Evolutionary conservation across 2,329 filamentous ascomycete genomes (phyloP).

Genomic region (Xylariaceae sp.): DNA sequence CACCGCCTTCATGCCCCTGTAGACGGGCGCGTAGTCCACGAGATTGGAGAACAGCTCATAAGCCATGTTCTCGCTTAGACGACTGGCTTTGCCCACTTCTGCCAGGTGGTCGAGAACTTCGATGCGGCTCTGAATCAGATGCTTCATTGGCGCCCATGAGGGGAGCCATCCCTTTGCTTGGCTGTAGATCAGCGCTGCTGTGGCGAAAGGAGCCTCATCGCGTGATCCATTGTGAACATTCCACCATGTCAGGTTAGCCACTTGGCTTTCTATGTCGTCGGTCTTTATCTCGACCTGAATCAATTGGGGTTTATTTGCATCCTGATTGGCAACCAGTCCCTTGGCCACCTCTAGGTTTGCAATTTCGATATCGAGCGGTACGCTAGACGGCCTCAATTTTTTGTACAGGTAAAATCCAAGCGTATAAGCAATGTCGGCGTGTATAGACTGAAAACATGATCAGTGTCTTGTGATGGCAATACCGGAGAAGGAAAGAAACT

Average conservation of each 20-base stretch:
- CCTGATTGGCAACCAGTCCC: not conserved
- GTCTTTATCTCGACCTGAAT: not conserved
- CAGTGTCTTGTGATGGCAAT: not conserved
- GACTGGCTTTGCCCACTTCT: not conserved
- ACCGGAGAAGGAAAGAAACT: conserved; percentile 15
- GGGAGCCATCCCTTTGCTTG: not conserved
- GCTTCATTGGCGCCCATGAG: not conserved
- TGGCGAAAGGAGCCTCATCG: not conserved
- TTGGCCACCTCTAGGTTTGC: not conserved
- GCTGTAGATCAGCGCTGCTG: not conserved
- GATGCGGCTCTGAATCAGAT: not conserved
- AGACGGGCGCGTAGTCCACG: not conserved
- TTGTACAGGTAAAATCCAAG: not conserved
- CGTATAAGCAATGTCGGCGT: conserved; percentile 50
- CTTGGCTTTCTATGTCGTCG: not conserved
- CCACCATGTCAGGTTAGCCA: not conserved
- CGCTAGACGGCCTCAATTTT: not conserved
- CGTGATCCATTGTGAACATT: not conserved
- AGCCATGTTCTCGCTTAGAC: not conserved
- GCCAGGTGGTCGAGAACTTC: not conserved
- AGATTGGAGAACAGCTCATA: not conserved
- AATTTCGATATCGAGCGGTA: not conserved
- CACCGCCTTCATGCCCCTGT: not conserved
- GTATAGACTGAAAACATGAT: conserved; percentile 36
- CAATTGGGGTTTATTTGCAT: not conserved